Percentiles rank a stretch among this genome's conserved stretches.
These are phyloP conservation scores for Candida ascalaphidarum DNA, from an alignment of 805 yeast genomes.

Conservation along the genomic window DNA sequence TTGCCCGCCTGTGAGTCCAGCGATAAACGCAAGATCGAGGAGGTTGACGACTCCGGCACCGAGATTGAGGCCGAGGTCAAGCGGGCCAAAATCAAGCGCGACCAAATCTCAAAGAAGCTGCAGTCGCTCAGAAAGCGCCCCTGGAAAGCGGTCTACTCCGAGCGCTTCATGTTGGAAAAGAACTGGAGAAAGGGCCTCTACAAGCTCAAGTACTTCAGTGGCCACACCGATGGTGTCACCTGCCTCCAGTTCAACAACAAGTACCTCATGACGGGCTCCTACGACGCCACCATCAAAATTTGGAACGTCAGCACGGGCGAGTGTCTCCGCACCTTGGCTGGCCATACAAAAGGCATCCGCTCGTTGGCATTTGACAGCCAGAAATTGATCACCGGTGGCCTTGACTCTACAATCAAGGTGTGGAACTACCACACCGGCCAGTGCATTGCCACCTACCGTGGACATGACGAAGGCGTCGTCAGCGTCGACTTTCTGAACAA, in stretches of 20 bases:
- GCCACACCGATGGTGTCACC: conserved; percentile 85
- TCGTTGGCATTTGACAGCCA: conserved; percentile 80
- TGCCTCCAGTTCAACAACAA: conserved; percentile 76
- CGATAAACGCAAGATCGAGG: conserved; percentile 8
- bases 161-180: conserved; percentile 82
- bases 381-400: conserved; percentile 85
- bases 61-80: conserved; percentile 2
- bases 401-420: conserved; percentile 85
- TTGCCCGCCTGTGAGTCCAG: conserved; percentile 6
- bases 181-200: conserved; percentile 89
- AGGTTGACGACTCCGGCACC: conserved; percentile 2
- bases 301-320: conserved; percentile 86
- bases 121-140: conserved; percentile 46
- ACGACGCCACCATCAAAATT: conserved; percentile 83
- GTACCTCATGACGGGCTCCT: conserved; percentile 81
- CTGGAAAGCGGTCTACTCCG: conserved; percentile 93
- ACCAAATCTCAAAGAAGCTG: conserved; percentile 2
- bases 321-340: conserved; percentile 65
- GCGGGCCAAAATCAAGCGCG: conserved; percentile 3
- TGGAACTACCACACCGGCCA: conserved; percentile 96
- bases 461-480: conserved; percentile 81
- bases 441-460: conserved; percentile 88
- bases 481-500: conserved; percentile 76
- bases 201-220: conserved; percentile 54
- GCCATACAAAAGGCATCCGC: conserved; percentile 86